A percentile compares a stretch with the other conserved stretches of the same genome.
Conservation (phyloP, 305 asterid genomes). For the Rubia peregrina region DNA sequence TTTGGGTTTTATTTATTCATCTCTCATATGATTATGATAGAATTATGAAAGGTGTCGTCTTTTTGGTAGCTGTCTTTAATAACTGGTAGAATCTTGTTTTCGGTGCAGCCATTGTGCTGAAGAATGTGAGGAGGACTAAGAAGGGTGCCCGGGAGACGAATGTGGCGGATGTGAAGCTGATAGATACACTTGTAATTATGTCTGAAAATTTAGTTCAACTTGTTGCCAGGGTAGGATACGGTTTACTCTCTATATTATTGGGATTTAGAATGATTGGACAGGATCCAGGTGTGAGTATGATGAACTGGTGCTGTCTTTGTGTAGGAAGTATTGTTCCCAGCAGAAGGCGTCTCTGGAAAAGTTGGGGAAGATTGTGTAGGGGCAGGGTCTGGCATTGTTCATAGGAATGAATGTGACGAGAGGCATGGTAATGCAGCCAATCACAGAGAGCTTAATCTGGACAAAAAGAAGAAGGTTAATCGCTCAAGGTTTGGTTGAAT, state of each 20-base stretch:
- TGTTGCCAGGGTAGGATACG: conserved; percentile 61
- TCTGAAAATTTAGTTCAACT: conserved; percentile 78
- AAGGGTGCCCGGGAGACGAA: conserved; percentile 50
- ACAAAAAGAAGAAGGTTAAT: conserved; percentile 21
- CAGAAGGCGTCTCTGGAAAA: conserved; percentile 40
- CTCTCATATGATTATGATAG: not conserved
- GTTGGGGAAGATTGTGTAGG: conserved; percentile 30
- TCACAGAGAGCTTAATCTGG: conserved; percentile 23
- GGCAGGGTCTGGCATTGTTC: conserved; percentile 28
- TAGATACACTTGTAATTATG: conserved; percentile 62
- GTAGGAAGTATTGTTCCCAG: conserved; percentile 51
- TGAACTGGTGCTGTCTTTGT: not conserved
- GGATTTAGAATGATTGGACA: conserved; percentile 7
- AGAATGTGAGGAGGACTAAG: conserved; percentile 67
- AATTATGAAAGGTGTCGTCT: not conserved
- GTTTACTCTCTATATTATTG: conserved; percentile 5
- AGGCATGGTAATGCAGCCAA: conserved; percentile 26
- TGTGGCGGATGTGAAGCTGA: conserved; percentile 42
- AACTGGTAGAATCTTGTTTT: not conserved
- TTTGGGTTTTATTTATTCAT: not conserved
- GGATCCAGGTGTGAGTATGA: not conserved
- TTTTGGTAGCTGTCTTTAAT: conserved; percentile 2
- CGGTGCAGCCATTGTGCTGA: conserved; percentile 63
- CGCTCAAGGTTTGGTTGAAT: conserved; percentile 30
- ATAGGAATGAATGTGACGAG: conserved; percentile 23